Percentiles rank a stretch among this genome's conserved stretches.
Evolutionary conservation across 352 stramenopile species (phyloP).

Genomic region (Plasmopara halstedii): DNA sequence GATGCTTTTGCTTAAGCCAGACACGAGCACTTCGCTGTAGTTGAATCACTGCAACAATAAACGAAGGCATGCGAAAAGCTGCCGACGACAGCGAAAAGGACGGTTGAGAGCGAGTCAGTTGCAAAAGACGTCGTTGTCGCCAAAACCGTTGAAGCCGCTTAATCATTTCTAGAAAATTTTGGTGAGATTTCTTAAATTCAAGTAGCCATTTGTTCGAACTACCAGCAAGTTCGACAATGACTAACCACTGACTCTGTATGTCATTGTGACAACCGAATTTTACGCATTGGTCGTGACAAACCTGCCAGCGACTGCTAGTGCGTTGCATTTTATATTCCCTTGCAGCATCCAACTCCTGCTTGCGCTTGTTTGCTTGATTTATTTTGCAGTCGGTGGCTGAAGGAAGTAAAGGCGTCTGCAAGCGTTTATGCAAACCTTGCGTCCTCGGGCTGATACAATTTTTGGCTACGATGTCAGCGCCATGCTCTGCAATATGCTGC

Average conservation of each 20-base stretch:
- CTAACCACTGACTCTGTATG: constrained; percentile 49
- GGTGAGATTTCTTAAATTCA: constrained; percentile 39
- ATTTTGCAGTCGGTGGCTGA: constrained; percentile 45
- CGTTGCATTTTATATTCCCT: constrained; percentile 30
- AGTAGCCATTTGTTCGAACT: constrained; percentile 30
- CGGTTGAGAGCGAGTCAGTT: constrained; percentile 8
- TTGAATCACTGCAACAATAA: constrained; percentile 33
- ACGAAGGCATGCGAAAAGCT: constrained; percentile 44
- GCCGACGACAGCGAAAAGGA: constrained; percentile 23
- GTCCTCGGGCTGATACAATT: constrained; percentile 34
- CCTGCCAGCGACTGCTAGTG: constrained; percentile 49
- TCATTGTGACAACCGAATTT: constrained; percentile 27
- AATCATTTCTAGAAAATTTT: constrained; percentile 36
- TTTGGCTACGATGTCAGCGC: constrained; percentile 38
- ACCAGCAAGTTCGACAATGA: constrained; percentile 33
- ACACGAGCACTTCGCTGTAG: constrained; percentile 34
- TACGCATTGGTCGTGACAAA: constrained; percentile 26
- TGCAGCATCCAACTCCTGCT: constrained; percentile 38
- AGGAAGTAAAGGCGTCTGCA: constrained; percentile 47
- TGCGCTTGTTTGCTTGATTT: constrained; percentile 37
- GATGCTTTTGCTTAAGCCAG: constrained; percentile 30
- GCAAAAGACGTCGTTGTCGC: constrained; percentile 18
- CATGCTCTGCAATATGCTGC: constrained; percentile 33
- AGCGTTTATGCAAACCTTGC: constrained; percentile 38
- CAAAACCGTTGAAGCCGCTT: constrained; percentile 43